These are phyloP conservation scores for Stygiomarasmius scandens DNA, from an alignment of 1,284 basidiomycete genomes.

Conservation along the genomic window DNA sequence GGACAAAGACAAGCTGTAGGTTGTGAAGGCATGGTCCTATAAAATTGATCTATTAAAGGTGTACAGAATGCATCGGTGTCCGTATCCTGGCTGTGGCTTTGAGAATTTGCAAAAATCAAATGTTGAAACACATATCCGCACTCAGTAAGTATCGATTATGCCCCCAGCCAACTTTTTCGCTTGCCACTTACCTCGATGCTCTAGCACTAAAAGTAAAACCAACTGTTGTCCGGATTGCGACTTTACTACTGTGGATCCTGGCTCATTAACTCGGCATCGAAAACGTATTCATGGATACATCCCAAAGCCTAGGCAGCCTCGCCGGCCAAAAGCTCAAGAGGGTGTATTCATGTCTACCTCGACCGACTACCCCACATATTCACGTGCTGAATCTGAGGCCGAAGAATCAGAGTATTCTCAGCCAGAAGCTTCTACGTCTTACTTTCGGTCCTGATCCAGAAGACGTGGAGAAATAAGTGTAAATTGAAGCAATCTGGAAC, in stretches of 20 bases:
- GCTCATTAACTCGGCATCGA: slow-evolving; percentile 15
- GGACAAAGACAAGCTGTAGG: slow-evolving; percentile 18
- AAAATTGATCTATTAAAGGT: neutral
- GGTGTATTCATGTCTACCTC: neutral
- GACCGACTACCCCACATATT: neutral
- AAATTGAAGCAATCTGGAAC: too few species aligned
- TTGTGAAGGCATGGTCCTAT: neutral
- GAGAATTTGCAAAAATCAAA: slow-evolving; percentile 25
- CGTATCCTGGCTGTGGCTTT: slow-evolving; percentile 21
- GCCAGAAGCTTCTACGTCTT: too few species aligned
- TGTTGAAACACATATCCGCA: slow-evolving; percentile 23
- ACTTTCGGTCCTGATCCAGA: too few species aligned
- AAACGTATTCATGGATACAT: slow-evolving; percentile 17
- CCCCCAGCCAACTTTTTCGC: neutral
- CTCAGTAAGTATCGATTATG: slow-evolving; percentile 11
- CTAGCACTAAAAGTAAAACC: slow-evolving; percentile 17
- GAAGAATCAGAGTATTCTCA: neutral
- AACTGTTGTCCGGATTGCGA: slow-evolving; percentile 16
- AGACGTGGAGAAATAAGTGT: too few species aligned
- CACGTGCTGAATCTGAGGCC: neutral
- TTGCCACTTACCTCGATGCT: neutral
- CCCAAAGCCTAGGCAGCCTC: slow-evolving; percentile 3
- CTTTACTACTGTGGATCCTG: slow-evolving; percentile 16
- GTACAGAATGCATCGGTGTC: slow-evolving; percentile 25
- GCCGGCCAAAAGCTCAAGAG: neutral